Percentiles rank a stretch among this genome's conserved stretches.
phyloP scores from a whole-genome alignment of 192 early-diverging fungal species.

The Neocallimastix lanati region DNA sequence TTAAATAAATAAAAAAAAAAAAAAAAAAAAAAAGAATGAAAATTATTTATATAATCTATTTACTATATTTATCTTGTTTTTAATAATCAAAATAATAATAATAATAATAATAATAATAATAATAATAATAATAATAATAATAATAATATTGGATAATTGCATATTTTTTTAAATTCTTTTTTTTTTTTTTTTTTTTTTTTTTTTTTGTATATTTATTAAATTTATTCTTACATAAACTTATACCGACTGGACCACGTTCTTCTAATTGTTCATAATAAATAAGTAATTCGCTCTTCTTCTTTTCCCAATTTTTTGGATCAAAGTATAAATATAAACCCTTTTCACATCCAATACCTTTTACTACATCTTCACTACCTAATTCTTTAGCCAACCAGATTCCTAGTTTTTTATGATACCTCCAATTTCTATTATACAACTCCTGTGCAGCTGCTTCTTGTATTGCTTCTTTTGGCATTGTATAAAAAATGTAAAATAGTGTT shows the following conservation, averaged over 20 bases:
- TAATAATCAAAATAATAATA: too few relatives aligned
- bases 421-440: constrained; percentile 82
- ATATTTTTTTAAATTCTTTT: too few relatives aligned
- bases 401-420: constrained; percentile 92
- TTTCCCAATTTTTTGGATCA: constrained; percentile 76
- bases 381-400: constrained; percentile 87
- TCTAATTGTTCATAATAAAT: constrained; percentile 77
- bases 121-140: too few relatives aligned
- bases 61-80: too few relatives aligned
- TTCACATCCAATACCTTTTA: constrained; percentile 24
- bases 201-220: too few relatives aligned
- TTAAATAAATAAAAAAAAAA: too few relatives aligned
- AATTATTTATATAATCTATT: too few relatives aligned
- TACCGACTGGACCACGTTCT: constrained; percentile 30
- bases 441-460: constrained; percentile 83
- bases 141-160: too few relatives aligned
- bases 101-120: too few relatives aligned
- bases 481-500: constrained; percentile 95
- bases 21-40: too few relatives aligned
- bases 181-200: too few relatives aligned
- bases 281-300: constrained; percentile 75
- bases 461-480: constrained; percentile 82
- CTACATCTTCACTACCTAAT: constrained; percentile 4
- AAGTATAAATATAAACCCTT: constrained; percentile 81
- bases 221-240: background rate